Evolutionary conservation across 164 flowering plant genomes (phyloP), one percentile per base, ranked within the genome.

Genomic region (Aristolochia fimbriata): DNA sequence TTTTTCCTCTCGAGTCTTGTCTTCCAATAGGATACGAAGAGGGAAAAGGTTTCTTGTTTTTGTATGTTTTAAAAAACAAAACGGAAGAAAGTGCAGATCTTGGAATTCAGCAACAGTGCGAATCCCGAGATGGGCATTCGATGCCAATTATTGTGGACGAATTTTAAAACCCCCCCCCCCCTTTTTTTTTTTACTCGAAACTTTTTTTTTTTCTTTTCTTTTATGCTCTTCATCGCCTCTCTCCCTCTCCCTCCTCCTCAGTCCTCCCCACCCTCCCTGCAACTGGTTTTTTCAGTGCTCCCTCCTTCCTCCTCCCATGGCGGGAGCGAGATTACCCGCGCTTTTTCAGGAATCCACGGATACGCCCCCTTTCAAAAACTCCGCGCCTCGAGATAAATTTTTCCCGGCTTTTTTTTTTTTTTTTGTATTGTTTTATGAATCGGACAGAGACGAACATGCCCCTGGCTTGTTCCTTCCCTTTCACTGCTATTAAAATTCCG

Each of bases 91-190:
- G 51, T 24, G 74, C 62, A 76, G 77, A 77, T 76, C 78, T 77
- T 76, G 83, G 81, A 79, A 80, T 79, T 74, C 79, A 73, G 73
- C 73, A 77, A 78, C 65, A 70, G 85, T 81, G 79, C 74, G 83
- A 82, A 80, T 84, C 85, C 82, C 84, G 23, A 80, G 66, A 76
- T 33, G 58, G 72, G 83, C 80, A 81, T 80, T 76, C 74, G 84
- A 81, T 81, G 79, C 89, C 82, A 78, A 76, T 83, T 76, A 78
- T 81, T 78, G 79, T 71, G 64, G 64, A 23, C 15, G 46, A 31
- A 6, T 56, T n/a, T 56, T 56, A 24, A 24, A 56, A 31, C 3
- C 30, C 15, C 9, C 57, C 11, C 2, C 31, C 24, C 17, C n/a
- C n/a, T 13, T 14, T n/a, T 27, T 6, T 17, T 27, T 9, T 13